These are phyloP conservation scores for Lichtheimia ornata DNA, from an alignment of 371 early-diverging fungal genomes.

Conservation along the genomic window DNA sequence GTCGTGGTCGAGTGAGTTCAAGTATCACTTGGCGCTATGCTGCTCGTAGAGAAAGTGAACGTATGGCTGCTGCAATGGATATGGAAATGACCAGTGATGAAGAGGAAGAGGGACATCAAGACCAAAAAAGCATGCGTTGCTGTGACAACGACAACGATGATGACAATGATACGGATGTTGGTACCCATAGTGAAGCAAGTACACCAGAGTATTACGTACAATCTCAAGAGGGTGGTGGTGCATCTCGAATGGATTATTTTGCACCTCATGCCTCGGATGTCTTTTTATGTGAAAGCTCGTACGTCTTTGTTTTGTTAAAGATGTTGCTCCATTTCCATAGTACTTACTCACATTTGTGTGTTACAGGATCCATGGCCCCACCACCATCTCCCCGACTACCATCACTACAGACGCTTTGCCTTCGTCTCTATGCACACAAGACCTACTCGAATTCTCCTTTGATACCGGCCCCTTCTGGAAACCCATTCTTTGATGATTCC, in stretches of 20 bases:
- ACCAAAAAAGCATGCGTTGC: too few species aligned
- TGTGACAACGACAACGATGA: slow-evolving; percentile 13
- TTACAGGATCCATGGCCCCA: slow-evolving; percentile 3
- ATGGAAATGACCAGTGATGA: slow-evolving; percentile 10
- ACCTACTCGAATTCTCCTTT: slow-evolving; percentile 35
- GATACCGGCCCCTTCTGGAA: slow-evolving; percentile 38
- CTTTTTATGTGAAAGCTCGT: slow-evolving; percentile 37
- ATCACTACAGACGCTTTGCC: slow-evolving; percentile 26
- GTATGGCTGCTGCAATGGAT: slow-evolving; percentile 21
- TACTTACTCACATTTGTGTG: background rate
- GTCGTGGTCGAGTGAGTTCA: slow-evolving; percentile 17
- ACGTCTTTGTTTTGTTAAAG: slow-evolving; percentile 18
- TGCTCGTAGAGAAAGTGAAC: slow-evolving; percentile 34
- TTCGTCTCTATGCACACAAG: slow-evolving; percentile 37
- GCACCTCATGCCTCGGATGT: slow-evolving; percentile 35
- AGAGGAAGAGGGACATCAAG: too few species aligned
- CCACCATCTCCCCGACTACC: slow-evolving; percentile 2
- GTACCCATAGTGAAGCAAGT: slow-evolving; percentile 30
- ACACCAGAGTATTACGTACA: slow-evolving; percentile 30
- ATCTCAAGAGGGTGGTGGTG: background rate
- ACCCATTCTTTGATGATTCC: slow-evolving; percentile 21
- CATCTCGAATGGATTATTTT: slow-evolving; percentile 16
- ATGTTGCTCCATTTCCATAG: background rate
- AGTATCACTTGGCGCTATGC: slow-evolving; percentile 39
- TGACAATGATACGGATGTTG: slow-evolving; percentile 16